Base-by-base conservation (phyloP, 106 monocot genomes). In the Allium cepa region DNA sequence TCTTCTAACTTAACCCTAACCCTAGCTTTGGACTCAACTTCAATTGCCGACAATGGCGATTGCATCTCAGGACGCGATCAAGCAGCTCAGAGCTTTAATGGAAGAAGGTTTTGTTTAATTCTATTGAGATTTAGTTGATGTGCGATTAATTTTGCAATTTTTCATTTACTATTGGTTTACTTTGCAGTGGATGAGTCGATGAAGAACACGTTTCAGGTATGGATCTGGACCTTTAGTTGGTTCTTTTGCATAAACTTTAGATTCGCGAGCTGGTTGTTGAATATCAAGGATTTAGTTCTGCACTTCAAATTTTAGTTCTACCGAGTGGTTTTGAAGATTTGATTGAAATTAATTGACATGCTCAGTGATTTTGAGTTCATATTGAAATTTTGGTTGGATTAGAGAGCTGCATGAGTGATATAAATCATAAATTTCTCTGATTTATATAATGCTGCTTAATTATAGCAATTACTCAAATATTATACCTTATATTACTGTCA, bases 191-290 rank as follows among this genome's bases (percentile, higher is more conserved):
- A 91, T 7, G 87, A 78, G 72, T 65, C 71, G 64, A 61, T 79
- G 71, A 79, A 73, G 81, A 47, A 28, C 28, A 78, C 91, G 48
- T 91, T 91, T 60, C 65, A 87, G 91, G 91, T 91, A 46, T 63
- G 79, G 60, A 36, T 17, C 64, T 60, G 71, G 36, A 36, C 36
- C 36, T 36, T 36, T 36, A 36, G 36, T 36, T 0, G 36, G 36
- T 36, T 36, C 36, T 36, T 36, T 36, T 36, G 36, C 36, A 36
- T 36, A 36, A 36, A 36, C 36, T 36, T 36, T 36, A 36, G 78
- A 82, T 82, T 71, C 66, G 62, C 28, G 53, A 9, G 49, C 28
- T 63, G 67, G 60, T 59, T 57, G 10, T 27, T 68, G 50, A 50
- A 66, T 68, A 52, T 79, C 48, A 17, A 17, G 17, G 3, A 8